Evolutionary conservation across 148 eudicot genomes (phyloP).

Genomic region (Silene conica): DNA sequence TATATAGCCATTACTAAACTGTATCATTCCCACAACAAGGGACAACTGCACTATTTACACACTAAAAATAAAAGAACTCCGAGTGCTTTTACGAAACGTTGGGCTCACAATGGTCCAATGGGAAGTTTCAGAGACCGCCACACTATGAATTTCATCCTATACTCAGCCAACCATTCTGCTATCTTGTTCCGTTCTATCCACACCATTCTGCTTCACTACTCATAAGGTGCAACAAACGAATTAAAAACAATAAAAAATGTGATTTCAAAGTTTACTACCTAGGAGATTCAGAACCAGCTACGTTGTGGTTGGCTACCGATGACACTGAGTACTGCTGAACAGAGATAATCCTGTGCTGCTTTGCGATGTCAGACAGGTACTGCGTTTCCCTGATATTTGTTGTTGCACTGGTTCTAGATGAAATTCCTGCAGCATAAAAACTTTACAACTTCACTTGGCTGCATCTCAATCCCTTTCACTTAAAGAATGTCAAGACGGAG

Average conservation of each 20-base stretch:
- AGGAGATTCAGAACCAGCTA: slow-evolving; percentile 26
- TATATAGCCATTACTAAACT: not conserved
- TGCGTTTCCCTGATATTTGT: slow-evolving; percentile 34
- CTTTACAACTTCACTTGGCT: not conserved
- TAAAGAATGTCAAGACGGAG: not conserved
- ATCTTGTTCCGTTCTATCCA: slow-evolving; percentile 7
- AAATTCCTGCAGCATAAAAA: slow-evolving; percentile 36
- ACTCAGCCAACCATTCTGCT: slow-evolving; percentile 26
- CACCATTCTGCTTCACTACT: slow-evolving; percentile 23
- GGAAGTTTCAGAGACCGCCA: not conserved
- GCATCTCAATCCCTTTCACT: not conserved
- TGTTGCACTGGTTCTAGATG: slow-evolving; percentile 33
- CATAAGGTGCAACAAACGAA: no score
- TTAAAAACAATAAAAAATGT: no score
- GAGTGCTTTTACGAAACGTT: slow-evolving; percentile 9
- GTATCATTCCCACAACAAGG: not conserved
- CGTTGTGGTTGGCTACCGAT: slow-evolving; percentile 20
- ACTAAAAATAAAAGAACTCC: slow-evolving; percentile 1
- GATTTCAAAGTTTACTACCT: slow-evolving; percentile 20
- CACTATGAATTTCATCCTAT: not conserved
- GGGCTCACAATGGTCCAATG: not conserved
- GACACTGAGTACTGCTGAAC: slow-evolving; percentile 29
- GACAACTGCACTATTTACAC: slow-evolving; percentile 14
- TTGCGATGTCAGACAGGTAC: slow-evolving; percentile 25
- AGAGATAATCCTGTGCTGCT: slow-evolving; percentile 27